Evolutionary conservation across 495 filamentous ascomycete genomes (phyloP), one percentile per base, ranked within the genome.

Genomic region (Aspergillus incahuasiensis): DNA sequence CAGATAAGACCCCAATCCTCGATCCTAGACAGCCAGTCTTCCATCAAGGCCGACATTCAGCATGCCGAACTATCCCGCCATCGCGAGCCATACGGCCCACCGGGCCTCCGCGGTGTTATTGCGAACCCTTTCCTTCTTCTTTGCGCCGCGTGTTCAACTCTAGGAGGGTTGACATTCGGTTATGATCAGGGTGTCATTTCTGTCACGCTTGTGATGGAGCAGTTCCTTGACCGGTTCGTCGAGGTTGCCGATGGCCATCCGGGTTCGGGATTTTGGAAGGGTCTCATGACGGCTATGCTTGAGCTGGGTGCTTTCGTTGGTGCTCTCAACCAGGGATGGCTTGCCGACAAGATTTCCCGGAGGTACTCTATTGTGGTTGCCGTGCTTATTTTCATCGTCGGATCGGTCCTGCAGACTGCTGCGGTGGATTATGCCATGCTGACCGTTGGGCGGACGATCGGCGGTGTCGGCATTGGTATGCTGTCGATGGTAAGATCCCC

Each of bases 381-480:
- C 7, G 80, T 82, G 7, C 53, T 63, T 5, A 76, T 85, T 52
- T 86, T 85, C 59, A 74, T 70, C 0, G 22, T 85, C 44, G 82
- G 83, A 0, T 77, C 78, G 0, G 63, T 75, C 3, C 60, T 86
- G 30, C 82, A 86, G 59, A 82, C 81, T 24, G 79, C 73, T 30
- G 70, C 83, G 0, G 60, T 76, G 5, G 68, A 79, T 24, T 83
- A 81, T 59, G 70, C 75, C 3, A 84, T 85, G 81, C 65, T 86
- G 52, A 74, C 73, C 1, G 72, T 79, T n/a, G 82, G 77, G 5
- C 72, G 82, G n/a, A 66, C 83, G 24, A 79, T 86, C 57, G 83
- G 81, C n/a, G 83, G 83, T 45, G 45, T 83, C 9, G 82, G 80
- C 0, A 82, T 86, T 56, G 82, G 82, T 38, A 82, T 81, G 80